Evolutionary conservation across 1,139 yeast species (phyloP).

Genomic region (Insectozyma bohioensis): DNA sequence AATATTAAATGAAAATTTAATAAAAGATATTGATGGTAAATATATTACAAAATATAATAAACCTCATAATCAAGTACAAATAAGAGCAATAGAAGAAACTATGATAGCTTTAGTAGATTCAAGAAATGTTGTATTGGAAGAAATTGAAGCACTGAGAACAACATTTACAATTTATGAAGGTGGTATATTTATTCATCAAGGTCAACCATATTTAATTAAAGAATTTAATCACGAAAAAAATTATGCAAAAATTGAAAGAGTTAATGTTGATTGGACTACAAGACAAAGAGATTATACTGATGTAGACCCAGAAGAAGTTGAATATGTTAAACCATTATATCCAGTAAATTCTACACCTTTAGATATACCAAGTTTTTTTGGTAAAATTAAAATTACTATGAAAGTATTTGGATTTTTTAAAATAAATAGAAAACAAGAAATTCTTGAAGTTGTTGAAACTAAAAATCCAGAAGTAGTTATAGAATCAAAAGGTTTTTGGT

Average conservation of each 20-base stretch:
- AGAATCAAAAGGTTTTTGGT: slow-evolving; percentile 83
- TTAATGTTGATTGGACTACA: slow-evolving; percentile 92
- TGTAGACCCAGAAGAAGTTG: slow-evolving; percentile 81
- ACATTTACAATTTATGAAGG: slow-evolving; percentile 94
- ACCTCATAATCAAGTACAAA: slow-evolving; percentile 72
- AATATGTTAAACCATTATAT: slow-evolving; percentile 54
- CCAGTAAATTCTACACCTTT: slow-evolving; percentile 21
- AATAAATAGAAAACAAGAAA: slow-evolving; percentile 69
- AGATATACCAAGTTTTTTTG: slow-evolving; percentile 73
- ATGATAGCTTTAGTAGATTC: slow-evolving; percentile 85
- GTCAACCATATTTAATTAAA: slow-evolving; percentile 79
- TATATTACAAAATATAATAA: slow-evolving; percentile 71
- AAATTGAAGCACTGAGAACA: slow-evolving; percentile 85
- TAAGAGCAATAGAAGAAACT: slow-evolving; percentile 82
- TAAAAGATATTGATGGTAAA: slow-evolving; percentile 49
- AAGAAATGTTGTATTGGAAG: slow-evolving; percentile 77
- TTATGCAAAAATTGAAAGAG: slow-evolving; percentile 82
- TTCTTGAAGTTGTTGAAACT: slow-evolving; percentile 90
- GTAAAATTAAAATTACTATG: slow-evolving; percentile 68
- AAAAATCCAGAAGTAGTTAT: slow-evolving; percentile 78
- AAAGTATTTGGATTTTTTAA: slow-evolving; percentile 92
- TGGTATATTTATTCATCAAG: slow-evolving; percentile 92
- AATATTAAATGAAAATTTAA: slow-evolving; percentile 45
- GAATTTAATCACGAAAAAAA: slow-evolving; percentile 76
- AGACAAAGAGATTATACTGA: slow-evolving; percentile 89